Conservation (phyloP, 805 yeast species). For the Barnettozyma pratensis region DNA sequence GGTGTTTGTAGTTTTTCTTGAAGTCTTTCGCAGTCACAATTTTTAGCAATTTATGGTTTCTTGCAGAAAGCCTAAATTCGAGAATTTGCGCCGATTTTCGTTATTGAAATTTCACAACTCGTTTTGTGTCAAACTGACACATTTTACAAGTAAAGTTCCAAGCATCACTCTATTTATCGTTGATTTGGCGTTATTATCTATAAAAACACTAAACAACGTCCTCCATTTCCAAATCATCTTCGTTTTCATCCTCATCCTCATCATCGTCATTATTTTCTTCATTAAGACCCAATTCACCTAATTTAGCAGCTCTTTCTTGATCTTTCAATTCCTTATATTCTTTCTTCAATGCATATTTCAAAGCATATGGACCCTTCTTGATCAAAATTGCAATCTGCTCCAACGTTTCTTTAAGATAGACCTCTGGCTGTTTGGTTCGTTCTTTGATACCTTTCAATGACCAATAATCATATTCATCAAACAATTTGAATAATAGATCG, state of each 20-base stretch:
- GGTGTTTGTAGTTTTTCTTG: constrained; percentile 1
- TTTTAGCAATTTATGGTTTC: neutral
- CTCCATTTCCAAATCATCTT: constrained; percentile 72
- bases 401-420: constrained; percentile 81
- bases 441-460: constrained; percentile 90
- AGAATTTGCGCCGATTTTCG: neutral
- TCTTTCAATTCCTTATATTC: constrained; percentile 81
- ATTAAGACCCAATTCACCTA: constrained; percentile 43
- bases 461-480: constrained; percentile 97
- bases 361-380: constrained; percentile 93
- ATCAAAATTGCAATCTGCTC: constrained; percentile 86
- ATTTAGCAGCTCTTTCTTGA: constrained; percentile 64
- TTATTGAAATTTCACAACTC: neutral
- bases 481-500: constrained; percentile 81
- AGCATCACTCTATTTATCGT: no score
- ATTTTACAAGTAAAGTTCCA: no score
- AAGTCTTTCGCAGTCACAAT: constrained; percentile 10
- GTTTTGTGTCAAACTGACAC: neutral
- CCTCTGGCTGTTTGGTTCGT: constrained; percentile 93
- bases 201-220: constrained; percentile 43
- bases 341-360: constrained; percentile 83
- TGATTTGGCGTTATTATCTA: no score
- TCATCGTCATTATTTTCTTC: constrained; percentile 24
- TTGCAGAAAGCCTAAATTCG: neutral
- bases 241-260: constrained; percentile 56